Evolutionary conservation across 140 eudicot species (phyloP), one percentile per base, ranked within the genome.

Genomic region (Anethum foeniculum): DNA sequence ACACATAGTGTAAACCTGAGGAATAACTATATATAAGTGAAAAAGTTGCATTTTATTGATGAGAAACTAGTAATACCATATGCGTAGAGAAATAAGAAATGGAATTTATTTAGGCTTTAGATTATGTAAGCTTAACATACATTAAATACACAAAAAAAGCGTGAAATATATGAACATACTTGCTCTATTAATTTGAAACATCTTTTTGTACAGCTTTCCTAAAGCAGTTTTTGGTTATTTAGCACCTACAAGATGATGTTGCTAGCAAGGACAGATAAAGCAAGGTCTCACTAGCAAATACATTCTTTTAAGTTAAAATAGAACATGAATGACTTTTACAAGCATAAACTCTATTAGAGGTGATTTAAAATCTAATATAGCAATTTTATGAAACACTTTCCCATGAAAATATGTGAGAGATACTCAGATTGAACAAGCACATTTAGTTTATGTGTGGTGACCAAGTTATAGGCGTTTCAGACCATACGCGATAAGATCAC

Each of bases 401-500:
- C n/a, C n/a, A n/a, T n/a, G n/a, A n/a, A n/a, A n/a, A n/a, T n/a
- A n/a, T n/a, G n/a, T n/a, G n/a, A n/a, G 39, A 67, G 28, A 7
- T 13, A 74, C 4, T 43, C 56, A 15, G 18, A 74, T 41, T 74
- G 38, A 44, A 3, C 67, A 7, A 48, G 8, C 27, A 34, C 34
- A 54, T 34, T 28, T 56, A n/a, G 49, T 43, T 54, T n/a, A 36
- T 32, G 16, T n/a, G 21, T 34, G 23, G 34, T 51, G n/a, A 52
- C 15, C 48, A 54, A 36, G 23, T 51, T 6, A 18, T 19, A 12
- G n/a, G 16, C 36, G 2, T 43, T 25, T 39, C 58, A 62, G 76
- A 64, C 99, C 99, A n/a, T 95, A 95, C 47, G 99, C 92, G 79
- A 95, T 95, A 81, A 95, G 92, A 87, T 95, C 99, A 39, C 93